Evolutionary conservation across 2,329 filamentous ascomycete genomes (phyloP), one percentile per base, ranked within the genome.

Genomic region (Stagonosporopsis cucurbitacearum): DNA sequence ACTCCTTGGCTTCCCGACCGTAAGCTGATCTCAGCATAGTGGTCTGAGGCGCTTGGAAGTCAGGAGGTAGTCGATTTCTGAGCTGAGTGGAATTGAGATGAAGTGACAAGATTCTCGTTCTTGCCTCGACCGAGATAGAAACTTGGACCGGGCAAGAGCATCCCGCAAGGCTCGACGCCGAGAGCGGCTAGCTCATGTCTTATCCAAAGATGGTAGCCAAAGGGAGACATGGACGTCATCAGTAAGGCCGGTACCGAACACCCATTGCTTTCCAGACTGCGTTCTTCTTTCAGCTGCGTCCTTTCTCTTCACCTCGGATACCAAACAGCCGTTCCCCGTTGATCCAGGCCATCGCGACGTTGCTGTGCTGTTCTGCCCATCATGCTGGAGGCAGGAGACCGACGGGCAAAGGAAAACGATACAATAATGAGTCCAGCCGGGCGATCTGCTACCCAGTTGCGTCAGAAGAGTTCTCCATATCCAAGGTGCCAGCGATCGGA

Each of bases 61-160:
- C 8, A 37, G 15, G 17, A 19, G 23, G 25, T 6, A 13, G 33
- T 39, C 4, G 33, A 35, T 25, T n/a, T 33, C 4, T 26, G 33
- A 42, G 43, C 23, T 15, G 23, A 45, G 5, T 19, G 6, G 25
- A 55, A n/a, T 23, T 46, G 17, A 42, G n/a, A 22, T 43, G 41
- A 47, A 42, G 40, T 45, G 11, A 45, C 35, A 36, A 19, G 41
- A 35, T 33, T 44, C 20, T 25, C 37, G 20, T 4, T 51, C 43
- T 46, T 33, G 17, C 20, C 39, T 43, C 33, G 32, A 37, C 52
- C 43, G 23, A 30, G 23, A 26, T 37, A 19, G 28, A 46, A 51
- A 25, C 47, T 50, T 56, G 53, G 47, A 20, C 48, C 53, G 47
- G 47, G 53, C 19, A 39, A 30, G 42, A 50, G 53, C 47, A 41